Percentiles rank a stretch among this genome's conserved stretches.
Evolutionary conservation across 352 stramenopile species (phyloP).

Genomic region (Phytopythium litorale): DNA sequence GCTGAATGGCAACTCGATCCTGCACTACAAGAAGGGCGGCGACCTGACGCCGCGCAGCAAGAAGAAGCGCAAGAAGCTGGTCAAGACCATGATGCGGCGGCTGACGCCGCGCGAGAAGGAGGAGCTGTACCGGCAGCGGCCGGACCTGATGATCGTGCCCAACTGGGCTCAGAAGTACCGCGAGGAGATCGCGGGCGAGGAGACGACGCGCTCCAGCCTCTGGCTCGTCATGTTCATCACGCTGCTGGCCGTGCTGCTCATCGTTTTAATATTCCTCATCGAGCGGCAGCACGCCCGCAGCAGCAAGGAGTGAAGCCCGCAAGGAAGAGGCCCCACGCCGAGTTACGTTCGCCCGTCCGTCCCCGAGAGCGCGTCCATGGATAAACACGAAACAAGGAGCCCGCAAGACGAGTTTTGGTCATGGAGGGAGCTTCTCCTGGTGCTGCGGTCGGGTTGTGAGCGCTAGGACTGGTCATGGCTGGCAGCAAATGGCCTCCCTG

Average conservation of each 20-base stretch:
- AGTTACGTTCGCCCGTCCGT: background rate
- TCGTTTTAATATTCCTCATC: conserved; percentile 80
- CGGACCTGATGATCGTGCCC: conserved; percentile 84
- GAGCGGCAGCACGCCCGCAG: conserved; percentile 40
- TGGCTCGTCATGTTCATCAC: conserved; percentile 78
- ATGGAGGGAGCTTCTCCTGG: background rate
- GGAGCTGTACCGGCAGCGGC: conserved; percentile 75
- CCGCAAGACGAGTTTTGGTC: background rate
- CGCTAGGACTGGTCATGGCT: background rate
- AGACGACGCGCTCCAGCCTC: conserved; percentile 67
- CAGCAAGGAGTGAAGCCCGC: conserved; percentile 3
- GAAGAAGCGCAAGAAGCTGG: conserved; percentile 82
- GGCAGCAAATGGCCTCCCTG: background rate
- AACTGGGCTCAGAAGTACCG: conserved; percentile 89
- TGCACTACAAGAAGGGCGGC: conserved; percentile 53
- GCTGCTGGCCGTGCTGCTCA: conserved; percentile 58
- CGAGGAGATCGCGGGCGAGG: conserved; percentile 70
- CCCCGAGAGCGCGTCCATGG: background rate
- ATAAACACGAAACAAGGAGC: background rate
- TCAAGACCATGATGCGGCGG: conserved; percentile 72
- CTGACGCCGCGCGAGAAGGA: conserved; percentile 81
- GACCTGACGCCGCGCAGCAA: conserved; percentile 59
- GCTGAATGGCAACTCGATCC: conserved; percentile 40
- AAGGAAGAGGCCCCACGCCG: background rate
- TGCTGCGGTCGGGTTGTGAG: background rate